A percentile compares a stretch with the other conserved stretches of the same genome.
Evolutionary conservation across 805 yeast genomes (phyloP).

Genomic region (Lipomyces orientalis): DNA sequence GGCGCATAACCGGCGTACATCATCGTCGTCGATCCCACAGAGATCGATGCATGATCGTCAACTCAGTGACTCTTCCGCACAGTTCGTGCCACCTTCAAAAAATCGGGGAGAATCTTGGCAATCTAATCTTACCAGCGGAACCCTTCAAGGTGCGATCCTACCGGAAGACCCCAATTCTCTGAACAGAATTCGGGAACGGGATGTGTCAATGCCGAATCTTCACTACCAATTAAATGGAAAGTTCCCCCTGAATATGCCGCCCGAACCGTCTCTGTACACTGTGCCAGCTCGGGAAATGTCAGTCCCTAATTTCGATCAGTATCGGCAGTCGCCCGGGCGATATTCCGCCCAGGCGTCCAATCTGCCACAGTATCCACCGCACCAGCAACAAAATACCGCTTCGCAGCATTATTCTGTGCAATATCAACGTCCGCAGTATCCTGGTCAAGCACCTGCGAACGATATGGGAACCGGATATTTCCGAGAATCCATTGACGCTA

Average conservation of each 20-base stretch:
- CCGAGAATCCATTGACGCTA: slow-evolving; percentile 10
- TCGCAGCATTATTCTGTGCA: not conserved
- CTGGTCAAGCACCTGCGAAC: not conserved
- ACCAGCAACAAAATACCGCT: not conserved
- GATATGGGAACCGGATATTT: slow-evolving; percentile 13
- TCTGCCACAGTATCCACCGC: not conserved
- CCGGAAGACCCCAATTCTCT: slow-evolving; percentile 7
- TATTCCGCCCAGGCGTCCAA: not conserved
- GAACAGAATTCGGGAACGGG: slow-evolving; percentile 3
- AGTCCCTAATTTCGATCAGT: slow-evolving; percentile 3
- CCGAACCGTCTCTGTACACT: not conserved
- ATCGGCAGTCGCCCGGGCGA: slow-evolving; percentile 3
- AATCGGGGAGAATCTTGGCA: not conserved
- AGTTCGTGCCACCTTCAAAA: not conserved
- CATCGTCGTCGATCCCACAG: slow-evolving; percentile 6
- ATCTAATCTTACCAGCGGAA: slow-evolving; percentile 1
- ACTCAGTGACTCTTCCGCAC: slow-evolving; percentile 2
- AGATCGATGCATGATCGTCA: slow-evolving; percentile 11
- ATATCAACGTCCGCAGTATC: slow-evolving; percentile 1
- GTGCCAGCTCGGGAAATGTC: not conserved
- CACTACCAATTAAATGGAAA: not conserved
- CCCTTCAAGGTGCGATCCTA: not conserved
- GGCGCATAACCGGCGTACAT: slow-evolving; percentile 8
- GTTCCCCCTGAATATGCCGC: not conserved
- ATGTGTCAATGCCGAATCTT: slow-evolving; percentile 15